These are phyloP conservation scores for Epichloe scottii DNA, from an alignment of 2,329 filamentous ascomycete genomes.

Conservation along the genomic window DNA sequence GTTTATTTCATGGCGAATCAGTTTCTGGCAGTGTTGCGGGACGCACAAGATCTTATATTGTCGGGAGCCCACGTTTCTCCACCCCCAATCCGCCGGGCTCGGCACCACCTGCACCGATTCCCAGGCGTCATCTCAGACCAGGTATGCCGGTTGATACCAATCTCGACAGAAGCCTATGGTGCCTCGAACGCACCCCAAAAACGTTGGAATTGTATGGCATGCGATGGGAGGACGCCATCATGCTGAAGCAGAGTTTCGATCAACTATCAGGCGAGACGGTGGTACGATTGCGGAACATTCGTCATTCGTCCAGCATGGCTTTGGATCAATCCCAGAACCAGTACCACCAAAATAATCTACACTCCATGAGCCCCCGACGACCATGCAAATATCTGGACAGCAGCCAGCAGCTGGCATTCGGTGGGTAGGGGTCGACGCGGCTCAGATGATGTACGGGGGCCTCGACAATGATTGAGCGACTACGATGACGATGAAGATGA, in stretches of 20 bases:
- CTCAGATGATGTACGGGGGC: constrained; percentile 28
- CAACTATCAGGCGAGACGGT: constrained; percentile 32
- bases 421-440: constrained; percentile 33
- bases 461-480: constrained; percentile 3
- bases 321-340: constrained; percentile 24
- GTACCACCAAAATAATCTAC: constrained; percentile 17
- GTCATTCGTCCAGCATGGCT: constrained; percentile 18
- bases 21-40: constrained; percentile 46
- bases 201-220: constrained; percentile 45
- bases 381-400: constrained; percentile 10
- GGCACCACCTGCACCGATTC: constrained; percentile 39
- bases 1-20: constrained; percentile 64
- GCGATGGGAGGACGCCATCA: constrained; percentile 44
- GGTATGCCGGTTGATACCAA: constrained; percentile 32
- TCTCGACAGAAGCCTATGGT: constrained; percentile 41
- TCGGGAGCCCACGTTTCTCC: constrained; percentile 34
- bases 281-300: constrained; percentile 28
- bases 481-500: not conserved
- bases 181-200: constrained; percentile 39
- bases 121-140: constrained; percentile 26
- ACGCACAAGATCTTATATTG: constrained; percentile 44
- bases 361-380: constrained; percentile 1
- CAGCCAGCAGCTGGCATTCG: constrained; percentile 19
- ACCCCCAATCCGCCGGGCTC: constrained; percentile 34
- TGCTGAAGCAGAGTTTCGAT: constrained; percentile 42